Percentiles rank a stretch among this genome's conserved stretches.
Evolutionary conservation across 345 rosid species (phyloP).

Genomic region (Bruguiera gymnorhiza): DNA sequence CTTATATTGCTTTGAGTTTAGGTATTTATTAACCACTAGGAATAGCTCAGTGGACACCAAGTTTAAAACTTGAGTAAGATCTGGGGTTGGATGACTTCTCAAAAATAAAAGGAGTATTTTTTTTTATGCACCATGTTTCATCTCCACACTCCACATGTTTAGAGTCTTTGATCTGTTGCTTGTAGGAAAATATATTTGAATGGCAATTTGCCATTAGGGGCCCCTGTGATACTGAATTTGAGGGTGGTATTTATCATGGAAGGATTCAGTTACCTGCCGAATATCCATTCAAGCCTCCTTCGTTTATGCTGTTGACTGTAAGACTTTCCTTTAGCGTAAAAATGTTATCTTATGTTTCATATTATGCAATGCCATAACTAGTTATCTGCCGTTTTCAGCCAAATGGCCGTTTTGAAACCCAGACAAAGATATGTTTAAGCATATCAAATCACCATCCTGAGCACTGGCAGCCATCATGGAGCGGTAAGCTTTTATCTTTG

Average conservation of each 20-base stretch:
- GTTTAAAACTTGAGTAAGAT: too few relatives aligned
- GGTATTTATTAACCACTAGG: neutral
- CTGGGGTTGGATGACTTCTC: too few relatives aligned
- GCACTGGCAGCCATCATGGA: slow-evolving; percentile 99
- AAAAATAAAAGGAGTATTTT: too few relatives aligned
- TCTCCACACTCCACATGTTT: too few relatives aligned
- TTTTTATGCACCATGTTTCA: too few relatives aligned
- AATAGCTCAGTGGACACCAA: too few relatives aligned
- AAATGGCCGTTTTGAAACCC: slow-evolving; percentile 91
- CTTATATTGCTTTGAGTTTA: slow-evolving; percentile 3
- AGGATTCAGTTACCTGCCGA: slow-evolving; percentile 92
- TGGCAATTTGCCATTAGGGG: slow-evolving; percentile 99
- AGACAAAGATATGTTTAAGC: slow-evolving; percentile 92
- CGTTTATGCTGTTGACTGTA: slow-evolving; percentile 85
- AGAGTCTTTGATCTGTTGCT: slow-evolving; percentile 4
- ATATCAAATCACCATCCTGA: slow-evolving; percentile 97
- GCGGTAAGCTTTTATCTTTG: slow-evolving; percentile 48
- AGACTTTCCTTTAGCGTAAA: slow-evolving; percentile 6
- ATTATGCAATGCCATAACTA: slow-evolving; percentile 13
- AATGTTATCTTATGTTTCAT: neutral
- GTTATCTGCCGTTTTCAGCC: slow-evolving; percentile 44
- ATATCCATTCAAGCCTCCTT: slow-evolving; percentile 96
- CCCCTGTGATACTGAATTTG: slow-evolving; percentile 81
- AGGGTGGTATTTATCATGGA: slow-evolving; percentile 97
- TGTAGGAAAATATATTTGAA: slow-evolving; percentile 91